phyloP scores from a whole-genome alignment of 208 protist species.

The Acanthamoeba comandoni region DNA sequence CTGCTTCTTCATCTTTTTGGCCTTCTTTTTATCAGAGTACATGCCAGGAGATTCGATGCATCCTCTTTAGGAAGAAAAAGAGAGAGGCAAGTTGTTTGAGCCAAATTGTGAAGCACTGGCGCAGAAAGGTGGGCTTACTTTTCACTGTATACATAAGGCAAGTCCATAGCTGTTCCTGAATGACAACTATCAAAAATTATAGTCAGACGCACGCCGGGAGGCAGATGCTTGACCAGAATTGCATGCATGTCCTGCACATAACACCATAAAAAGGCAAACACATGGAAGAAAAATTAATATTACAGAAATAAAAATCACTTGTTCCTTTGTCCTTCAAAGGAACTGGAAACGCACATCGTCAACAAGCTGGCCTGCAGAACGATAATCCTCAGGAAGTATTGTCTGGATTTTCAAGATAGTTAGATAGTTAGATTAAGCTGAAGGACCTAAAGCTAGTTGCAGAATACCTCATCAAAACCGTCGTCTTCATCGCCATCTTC shows the following conservation, averaged over 20 bases:
- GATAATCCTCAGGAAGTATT: slow-evolving; percentile 77
- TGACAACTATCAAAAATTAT: slow-evolving; percentile 75
- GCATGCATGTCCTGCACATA: slow-evolving; percentile 75
- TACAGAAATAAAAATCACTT: too few species aligned
- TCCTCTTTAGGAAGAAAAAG: background rate
- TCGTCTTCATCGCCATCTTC: slow-evolving; percentile 75
- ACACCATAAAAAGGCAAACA: slow-evolving; percentile 8
- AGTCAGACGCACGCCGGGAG: slow-evolving; percentile 63
- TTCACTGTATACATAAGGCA: slow-evolving; percentile 77
- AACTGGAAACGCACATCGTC: slow-evolving; percentile 60
- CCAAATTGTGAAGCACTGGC: too few species aligned
- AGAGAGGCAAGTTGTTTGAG: too few species aligned
- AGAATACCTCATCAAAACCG: slow-evolving; percentile 73
- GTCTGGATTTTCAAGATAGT: too few species aligned
- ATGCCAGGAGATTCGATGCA: slow-evolving; percentile 27
- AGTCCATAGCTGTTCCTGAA: slow-evolving; percentile 72
- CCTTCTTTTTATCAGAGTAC: slow-evolving; percentile 23
- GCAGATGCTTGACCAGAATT: slow-evolving; percentile 74
- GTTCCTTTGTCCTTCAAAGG: background rate
- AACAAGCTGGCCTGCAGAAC: slow-evolving; percentile 67
- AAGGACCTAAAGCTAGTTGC: too few species aligned
- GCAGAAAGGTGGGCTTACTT: background rate
- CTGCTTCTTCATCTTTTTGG: slow-evolving; percentile 67
- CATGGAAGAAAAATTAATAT: slow-evolving; percentile 18
- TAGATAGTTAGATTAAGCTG: too few species aligned